Base-by-base conservation (phyloP, 441 rosid genomes). In the Lepidium campestre region DNA sequence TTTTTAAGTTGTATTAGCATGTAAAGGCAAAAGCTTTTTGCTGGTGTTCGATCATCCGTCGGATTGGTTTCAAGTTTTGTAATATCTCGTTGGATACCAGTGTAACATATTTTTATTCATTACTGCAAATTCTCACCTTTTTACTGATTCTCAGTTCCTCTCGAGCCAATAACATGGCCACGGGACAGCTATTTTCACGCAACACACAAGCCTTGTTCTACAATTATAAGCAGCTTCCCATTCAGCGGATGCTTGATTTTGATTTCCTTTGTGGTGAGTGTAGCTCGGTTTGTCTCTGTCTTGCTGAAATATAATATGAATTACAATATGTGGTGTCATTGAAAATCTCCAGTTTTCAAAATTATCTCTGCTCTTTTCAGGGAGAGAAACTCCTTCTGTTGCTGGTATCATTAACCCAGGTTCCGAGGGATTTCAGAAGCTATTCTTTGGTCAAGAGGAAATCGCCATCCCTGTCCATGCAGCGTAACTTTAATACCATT, bases 221-320 rank as follows among this genome's bases (percentile, higher is more conserved):
- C 76, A 93, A 93, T 68, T 93, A 86, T 75, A 93, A 93, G 90
- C 98, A 87, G 77, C 94, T 90, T 49, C 98, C 98, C 2, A 82
- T 93, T 65, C 98, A 93, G 68, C 92, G 98, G 68, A 93, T 93
- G 98, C 98, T 93, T 77, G 98, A 93, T 83, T 93, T 93, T 58
- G 98, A 93, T 80, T 93, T 93, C 81, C 96, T 93, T 35, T 93
- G 98, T 41, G 96, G 98, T 90, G 27, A 37, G 80, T 63, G 1
- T 27, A n/a, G 5, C 65, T 66, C 0, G 0, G 23, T 15, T 55
- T 49, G 1, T 35, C 22, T 15, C 37, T 18, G 2, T 23, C 35
- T 41, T 27, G 2, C 32, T 27, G 32, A 27, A 6, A 27, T 27
- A 27, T 0, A 27, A 29, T 0, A 29, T 29, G 10, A 29, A 29